Evolutionary conservation across 768 basidiomycete species (phyloP).

Genomic region (Mycena galopus): DNA sequence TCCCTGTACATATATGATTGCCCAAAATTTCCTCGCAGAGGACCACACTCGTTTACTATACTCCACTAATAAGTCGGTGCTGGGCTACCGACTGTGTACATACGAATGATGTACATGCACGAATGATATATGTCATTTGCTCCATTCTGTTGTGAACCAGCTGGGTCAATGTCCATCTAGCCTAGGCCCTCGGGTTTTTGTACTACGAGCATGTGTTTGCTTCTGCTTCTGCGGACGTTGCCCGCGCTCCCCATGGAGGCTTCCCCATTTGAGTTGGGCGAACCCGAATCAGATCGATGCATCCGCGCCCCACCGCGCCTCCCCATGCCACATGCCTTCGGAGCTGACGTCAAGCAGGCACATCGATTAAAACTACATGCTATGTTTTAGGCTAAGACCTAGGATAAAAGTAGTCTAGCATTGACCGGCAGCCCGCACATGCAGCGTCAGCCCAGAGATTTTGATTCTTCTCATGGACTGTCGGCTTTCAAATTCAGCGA

Average conservation of each 20-base stretch:
- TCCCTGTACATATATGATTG: constrained; percentile 24
- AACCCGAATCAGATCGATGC: too few relatives aligned
- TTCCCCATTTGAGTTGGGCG: too few relatives aligned
- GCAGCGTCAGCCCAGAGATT: neutral
- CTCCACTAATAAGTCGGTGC: constrained; percentile 27
- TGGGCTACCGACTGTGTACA: constrained; percentile 10
- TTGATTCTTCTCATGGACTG: neutral
- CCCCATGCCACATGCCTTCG: too few relatives aligned
- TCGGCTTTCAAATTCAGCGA: neutral
- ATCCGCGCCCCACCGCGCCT: too few relatives aligned
- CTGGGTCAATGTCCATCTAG: neutral
- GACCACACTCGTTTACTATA: constrained; percentile 21
- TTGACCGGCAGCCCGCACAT: neutral
- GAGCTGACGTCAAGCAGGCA: neutral
- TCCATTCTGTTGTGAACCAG: neutral
- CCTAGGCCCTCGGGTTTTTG: neutral
- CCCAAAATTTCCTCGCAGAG: constrained; percentile 17
- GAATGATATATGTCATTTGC: neutral
- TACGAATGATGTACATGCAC: neutral
- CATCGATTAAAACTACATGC: neutral
- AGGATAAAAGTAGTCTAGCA: neutral
- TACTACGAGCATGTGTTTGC: neutral
- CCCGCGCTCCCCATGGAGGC: too few relatives aligned
- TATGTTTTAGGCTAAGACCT: too few relatives aligned
- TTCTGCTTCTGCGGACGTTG: too few relatives aligned